Evolutionary conservation across 768 basidiomycete genomes (phyloP), one percentile per base, ranked within the genome.

Genomic region (Suillus luteus): DNA sequence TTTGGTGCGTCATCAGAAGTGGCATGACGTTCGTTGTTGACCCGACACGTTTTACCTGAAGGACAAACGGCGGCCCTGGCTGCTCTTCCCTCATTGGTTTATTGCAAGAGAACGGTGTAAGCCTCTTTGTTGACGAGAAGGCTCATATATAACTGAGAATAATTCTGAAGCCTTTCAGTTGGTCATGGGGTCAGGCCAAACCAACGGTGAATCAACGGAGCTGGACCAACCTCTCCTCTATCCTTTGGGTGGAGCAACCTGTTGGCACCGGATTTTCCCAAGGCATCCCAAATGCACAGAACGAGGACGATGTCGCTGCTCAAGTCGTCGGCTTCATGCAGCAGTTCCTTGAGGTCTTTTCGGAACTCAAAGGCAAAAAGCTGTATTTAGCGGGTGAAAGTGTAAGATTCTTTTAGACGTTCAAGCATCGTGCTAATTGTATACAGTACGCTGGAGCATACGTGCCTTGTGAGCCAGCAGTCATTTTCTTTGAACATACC

Each of bases 191-290:
- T 46, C 44, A n/a, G 44, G 44, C 44, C n/a, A n/a, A n/a, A n/a
- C 44, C 44, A 4, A 46, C n/a, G n/a, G 44, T 46, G 44, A 46
- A 46, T n/a, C 44, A 46, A n/a, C 10, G n/a, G n/a, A 46, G 44
- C 10, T 46, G 44, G 44, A 46, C 44, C 44, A 46, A 46, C 44
- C 44, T 46, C 1, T 46, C 44, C 44, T 46, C 44, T 4, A n/a
- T 46, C 10, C 44, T 46, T 46, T 46, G 44, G 44, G 44, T 46
- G 44, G 44, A 46, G n/a, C 44, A 46, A 46, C 44, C 44, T n/a
- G n/a, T 46, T 11, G 44, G 44, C 3, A 46, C 44, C 4, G 44
- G 44, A 11, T 46, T 46, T 46, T 46, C n/a, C n/a, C 44, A 46
- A 46, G 44, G 44, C n/a, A 46, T 46, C n/a, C n/a, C n/a, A 19